These are phyloP conservation scores for Phlebiopsis gigantea DNA, from an alignment of 768 basidiomycete genomes.

Conservation along the genomic window DNA sequence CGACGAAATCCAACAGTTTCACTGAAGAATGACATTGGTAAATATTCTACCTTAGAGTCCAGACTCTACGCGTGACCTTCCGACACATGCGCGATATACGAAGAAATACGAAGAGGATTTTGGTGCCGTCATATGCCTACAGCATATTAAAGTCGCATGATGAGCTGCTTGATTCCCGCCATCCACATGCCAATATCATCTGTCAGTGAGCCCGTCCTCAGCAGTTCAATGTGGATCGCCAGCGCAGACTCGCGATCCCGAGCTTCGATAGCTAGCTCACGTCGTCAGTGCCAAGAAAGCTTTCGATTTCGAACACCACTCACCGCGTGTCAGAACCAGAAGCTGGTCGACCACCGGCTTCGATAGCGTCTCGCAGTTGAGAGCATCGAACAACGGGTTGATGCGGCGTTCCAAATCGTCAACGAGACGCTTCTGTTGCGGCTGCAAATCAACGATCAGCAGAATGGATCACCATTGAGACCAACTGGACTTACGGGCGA, in stretches of 20 bases:
- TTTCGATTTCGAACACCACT: slow-evolving; percentile 12
- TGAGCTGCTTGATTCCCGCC: slow-evolving; percentile 87
- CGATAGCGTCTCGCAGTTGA: slow-evolving; percentile 85
- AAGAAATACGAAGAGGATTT: neutral
- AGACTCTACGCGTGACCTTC: neutral
- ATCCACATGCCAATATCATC: slow-evolving; percentile 85
- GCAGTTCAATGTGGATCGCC: slow-evolving; percentile 78
- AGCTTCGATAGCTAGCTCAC: slow-evolving; percentile 64
- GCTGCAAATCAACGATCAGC: slow-evolving; percentile 32
- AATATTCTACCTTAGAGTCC: slow-evolving; percentile 4
- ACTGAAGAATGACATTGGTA: neutral
- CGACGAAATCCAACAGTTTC: neutral
- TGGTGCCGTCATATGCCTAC: neutral
- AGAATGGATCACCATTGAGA: slow-evolving; percentile 9
- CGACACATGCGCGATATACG: neutral
- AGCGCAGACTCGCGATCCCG: slow-evolving; percentile 75
- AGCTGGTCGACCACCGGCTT: slow-evolving; percentile 66
- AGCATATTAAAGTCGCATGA: slow-evolving; percentile 50
- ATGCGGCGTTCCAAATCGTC: slow-evolving; percentile 86
- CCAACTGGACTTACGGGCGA: slow-evolving; percentile 55
- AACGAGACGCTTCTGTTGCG: slow-evolving; percentile 76
- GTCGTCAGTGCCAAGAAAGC: neutral
- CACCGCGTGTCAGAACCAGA: slow-evolving; percentile 68
- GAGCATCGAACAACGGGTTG: slow-evolving; percentile 82
- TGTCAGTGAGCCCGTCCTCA: slow-evolving; percentile 73